Base-by-base conservation (phyloP, 2,329 filamentous ascomycete species). In the Verticillium klebahnii region DNA sequence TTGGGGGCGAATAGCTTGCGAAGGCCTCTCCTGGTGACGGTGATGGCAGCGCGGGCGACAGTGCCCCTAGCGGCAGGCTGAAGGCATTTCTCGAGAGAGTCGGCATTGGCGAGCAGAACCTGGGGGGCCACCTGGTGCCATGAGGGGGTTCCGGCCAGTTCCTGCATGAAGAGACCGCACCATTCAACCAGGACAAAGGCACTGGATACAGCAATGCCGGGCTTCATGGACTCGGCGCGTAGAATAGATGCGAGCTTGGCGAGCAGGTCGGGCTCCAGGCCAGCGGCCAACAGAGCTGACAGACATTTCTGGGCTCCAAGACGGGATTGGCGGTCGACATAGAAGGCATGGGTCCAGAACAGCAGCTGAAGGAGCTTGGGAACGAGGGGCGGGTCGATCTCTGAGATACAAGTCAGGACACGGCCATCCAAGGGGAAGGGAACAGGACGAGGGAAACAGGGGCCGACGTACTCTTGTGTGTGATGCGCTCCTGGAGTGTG, bases 141-240 rank as follows among this genome's bases (percentile, higher is more conserved):
- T 54, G 85, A 74, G 11, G 82, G 72, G 17, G 84, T 85, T 57
- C 82, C 82, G 36, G 85, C 85, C 31, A 93, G 80, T 62, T 89
- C 83, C 69, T 93, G 88, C 67, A 97, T 84, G 58, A 97, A 77
- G 62, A 94, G 75, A 62, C 89, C 90, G 74, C 88, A 92, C 94
- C 94, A 99, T 74, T 97, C 92, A 15, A 95, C 83, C 67, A 99
- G 80, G 57, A 96, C 92, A 72, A 97, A 96, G 5, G 93, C 91
- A 75, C 88, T 96, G 54, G 84, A 86, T 17, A 90, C 79, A 36
- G 94, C 92, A 69, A 98, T 88, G 65, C 87, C 88, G 19, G 84
- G 79, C 74, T 96, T 97, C 65, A 85, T 82, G 15, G 89, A 85
- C 75, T 99, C 94, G 36, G 82, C 78, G 64, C 88, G 85, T 63